phyloP scores from a whole-genome alignment of 2,329 filamentous ascomycete genomes.

The Lachnellula occidentalis region DNA sequence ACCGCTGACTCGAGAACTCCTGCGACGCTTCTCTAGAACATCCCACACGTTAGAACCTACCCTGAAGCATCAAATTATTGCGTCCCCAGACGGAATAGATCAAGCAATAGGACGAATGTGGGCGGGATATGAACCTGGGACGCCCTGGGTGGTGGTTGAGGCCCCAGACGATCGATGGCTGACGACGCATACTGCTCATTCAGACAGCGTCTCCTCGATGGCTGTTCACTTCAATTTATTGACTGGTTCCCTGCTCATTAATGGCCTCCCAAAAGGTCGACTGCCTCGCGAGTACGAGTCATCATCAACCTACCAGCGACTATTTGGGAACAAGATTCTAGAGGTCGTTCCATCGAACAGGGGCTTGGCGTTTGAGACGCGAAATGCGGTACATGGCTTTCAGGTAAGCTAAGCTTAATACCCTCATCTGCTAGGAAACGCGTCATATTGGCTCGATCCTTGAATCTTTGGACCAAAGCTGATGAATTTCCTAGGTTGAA shows the following conservation, averaged over 20 bases:
- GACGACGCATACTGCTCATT: conserved; percentile 15
- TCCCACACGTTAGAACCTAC: conserved; percentile 17
- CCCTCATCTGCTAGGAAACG: conserved; percentile 5
- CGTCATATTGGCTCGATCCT: not conserved
- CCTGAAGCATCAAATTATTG: conserved; percentile 16
- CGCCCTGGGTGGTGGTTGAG: conserved; percentile 23
- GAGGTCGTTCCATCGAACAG: conserved; percentile 31
- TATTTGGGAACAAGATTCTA: conserved; percentile 23
- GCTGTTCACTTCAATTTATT: conserved; percentile 45
- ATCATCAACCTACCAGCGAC: conserved; percentile 13
- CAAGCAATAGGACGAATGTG: conserved; percentile 24
- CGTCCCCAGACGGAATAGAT: conserved; percentile 21
- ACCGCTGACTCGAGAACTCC: conserved; percentile 1
- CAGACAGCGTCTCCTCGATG: not conserved
- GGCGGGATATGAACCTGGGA: conserved; percentile 25
- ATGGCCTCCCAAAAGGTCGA: conserved; percentile 43
- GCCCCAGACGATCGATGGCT: conserved; percentile 33
- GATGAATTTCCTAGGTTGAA: conserved; percentile 28
- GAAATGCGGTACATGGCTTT: conserved; percentile 22
- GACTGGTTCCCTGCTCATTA: conserved; percentile 45
- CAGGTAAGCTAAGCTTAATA: conserved; percentile 17
- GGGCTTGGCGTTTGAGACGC: conserved; percentile 34
- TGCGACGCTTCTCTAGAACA: conserved; percentile 5
- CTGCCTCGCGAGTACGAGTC: conserved; percentile 41
- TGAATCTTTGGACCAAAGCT: not conserved